These are phyloP conservation scores for Sugiyamaella castrensis DNA, from an alignment of 1,139 yeast genomes.

Conservation along the genomic window DNA sequence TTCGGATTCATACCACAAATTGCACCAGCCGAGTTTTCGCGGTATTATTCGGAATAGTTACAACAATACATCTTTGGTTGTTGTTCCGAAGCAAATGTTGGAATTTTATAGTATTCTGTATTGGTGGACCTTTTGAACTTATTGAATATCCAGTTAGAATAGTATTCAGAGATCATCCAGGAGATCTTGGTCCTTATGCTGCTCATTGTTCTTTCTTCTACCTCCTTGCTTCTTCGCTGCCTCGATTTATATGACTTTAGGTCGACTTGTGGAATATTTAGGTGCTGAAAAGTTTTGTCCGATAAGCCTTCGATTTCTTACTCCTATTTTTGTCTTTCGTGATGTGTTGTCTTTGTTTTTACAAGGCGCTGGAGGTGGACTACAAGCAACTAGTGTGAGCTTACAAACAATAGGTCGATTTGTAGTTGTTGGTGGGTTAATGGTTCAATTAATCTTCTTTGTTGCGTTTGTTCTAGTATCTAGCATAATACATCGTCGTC, in stretches of 20 bases:
- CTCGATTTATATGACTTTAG: constrained; percentile 46
- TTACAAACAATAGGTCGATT: constrained; percentile 20
- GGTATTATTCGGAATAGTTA: constrained; percentile 20
- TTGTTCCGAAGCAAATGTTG: constrained; percentile 18
- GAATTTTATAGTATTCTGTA: constrained; percentile 25
- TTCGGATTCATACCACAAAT: constrained; percentile 21
- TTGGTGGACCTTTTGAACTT: constrained; percentile 27
- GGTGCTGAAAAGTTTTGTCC: constrained; percentile 35
- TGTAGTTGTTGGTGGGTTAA: constrained; percentile 29
- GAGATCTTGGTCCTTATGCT: constrained; percentile 36
- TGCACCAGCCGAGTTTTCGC: constrained; percentile 23
- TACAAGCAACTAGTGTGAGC: constrained; percentile 27
- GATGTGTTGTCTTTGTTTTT: constrained; percentile 44
- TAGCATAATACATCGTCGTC: constrained; percentile 17
- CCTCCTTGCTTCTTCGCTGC: constrained; percentile 49
- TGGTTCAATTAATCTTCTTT: constrained; percentile 42
- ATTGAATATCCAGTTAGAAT: constrained; percentile 42
- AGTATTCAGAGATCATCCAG: constrained; percentile 26
- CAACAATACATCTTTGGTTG: constrained; percentile 18
- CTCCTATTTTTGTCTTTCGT: constrained; percentile 46
- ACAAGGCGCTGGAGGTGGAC: constrained; percentile 48
- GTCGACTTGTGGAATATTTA: constrained; percentile 37
- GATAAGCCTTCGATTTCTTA: constrained; percentile 37
- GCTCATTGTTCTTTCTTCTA: constrained; percentile 41
- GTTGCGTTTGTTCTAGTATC: constrained; percentile 33